These are phyloP conservation scores for Aegilops tauschii DNA, from an alignment of 176 grass and related monocot species.

Conservation along the genomic window DNA sequence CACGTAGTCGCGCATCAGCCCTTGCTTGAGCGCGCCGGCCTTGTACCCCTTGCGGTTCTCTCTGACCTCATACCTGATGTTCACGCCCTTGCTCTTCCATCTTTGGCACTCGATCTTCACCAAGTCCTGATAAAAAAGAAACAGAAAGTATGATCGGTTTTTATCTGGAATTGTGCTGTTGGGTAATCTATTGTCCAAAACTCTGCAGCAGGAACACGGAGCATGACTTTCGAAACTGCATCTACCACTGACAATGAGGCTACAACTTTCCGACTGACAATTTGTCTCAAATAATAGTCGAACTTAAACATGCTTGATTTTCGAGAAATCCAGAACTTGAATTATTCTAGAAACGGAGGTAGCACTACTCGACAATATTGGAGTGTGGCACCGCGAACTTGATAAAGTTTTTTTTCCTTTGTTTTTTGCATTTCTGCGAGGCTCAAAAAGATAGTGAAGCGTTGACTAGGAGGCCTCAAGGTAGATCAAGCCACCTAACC, in stretches of 20 bases:
- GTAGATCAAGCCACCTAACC: too few relatives aligned
- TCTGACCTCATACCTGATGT: constrained; percentile 80
- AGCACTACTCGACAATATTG: too few relatives aligned
- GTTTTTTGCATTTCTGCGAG: too few relatives aligned
- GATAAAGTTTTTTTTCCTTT: too few relatives aligned
- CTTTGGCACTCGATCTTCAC: constrained; percentile 66
- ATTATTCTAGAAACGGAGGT: too few relatives aligned
- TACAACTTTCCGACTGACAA: too few relatives aligned
- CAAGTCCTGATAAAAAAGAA: constrained; percentile 45
- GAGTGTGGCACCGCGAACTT: too few relatives aligned
- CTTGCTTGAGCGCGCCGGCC: constrained; percentile 83
- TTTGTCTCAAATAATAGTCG: too few relatives aligned
- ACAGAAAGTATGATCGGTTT: background rate
- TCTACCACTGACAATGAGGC: background rate
- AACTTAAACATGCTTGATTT: too few relatives aligned
- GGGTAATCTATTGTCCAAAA: background rate
- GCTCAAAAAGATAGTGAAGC: too few relatives aligned
- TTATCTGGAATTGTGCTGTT: background rate
- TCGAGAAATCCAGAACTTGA: too few relatives aligned
- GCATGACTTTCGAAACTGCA: background rate
- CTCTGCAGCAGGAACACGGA: background rate
- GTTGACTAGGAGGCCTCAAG: too few relatives aligned
- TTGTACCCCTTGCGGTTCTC: constrained; percentile 90
- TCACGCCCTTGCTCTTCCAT: constrained; percentile 70
- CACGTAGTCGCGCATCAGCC: constrained; percentile 62